Base-by-base conservation (phyloP, 2,329 filamentous ascomycete genomes). In the Hypomyces rosellus region DNA sequence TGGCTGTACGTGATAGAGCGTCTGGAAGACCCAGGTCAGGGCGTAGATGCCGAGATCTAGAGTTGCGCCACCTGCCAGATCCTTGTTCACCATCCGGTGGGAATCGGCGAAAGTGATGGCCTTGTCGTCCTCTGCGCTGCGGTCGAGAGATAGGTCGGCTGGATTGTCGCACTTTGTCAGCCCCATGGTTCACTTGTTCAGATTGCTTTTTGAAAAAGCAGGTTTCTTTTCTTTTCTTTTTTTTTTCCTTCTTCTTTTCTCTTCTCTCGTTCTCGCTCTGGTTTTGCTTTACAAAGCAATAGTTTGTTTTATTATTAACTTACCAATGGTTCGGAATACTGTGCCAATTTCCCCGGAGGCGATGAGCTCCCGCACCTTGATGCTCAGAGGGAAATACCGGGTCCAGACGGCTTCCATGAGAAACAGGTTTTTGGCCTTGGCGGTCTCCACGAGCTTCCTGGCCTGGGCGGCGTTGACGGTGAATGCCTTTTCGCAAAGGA, bases 371-470 rank as follows among this genome's bases (percentile, higher is more conserved):
- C 86, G 75, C 36, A 90, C 74, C 65, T 88, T 82, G 65, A 89
- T 80, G 61, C 86, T 91, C 12, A 95, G 72, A 2, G 90, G 90
- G 72, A 95, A 93, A 72, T 86, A 93, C 52, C 90, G 77, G 34
- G 89, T 95, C 90, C 89, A 95, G 16, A 95, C 88, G 40, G 88
- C 88, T 70, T 92, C 88, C 86, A 91, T 90, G 54, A 92, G 70
- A 75, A 87, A 86, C 58, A 89, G 64, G 53, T 81, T 79, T 75
- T 89, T 92, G 62, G 81, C 76, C 65, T 74, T 80, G 6, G 90
- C 90, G 53, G 80, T 84, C 55, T 85, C 81, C 46, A 85, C 79
- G 22, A 96, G 76, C 65, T 82, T 82, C 68, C 80, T 81, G 20
- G 86, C 75, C 70, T 96, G 90, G 9, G 81, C 75, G 3, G 86